Conservation (phyloP, 139 green algal species). For the Chlorella sp. region DNA sequence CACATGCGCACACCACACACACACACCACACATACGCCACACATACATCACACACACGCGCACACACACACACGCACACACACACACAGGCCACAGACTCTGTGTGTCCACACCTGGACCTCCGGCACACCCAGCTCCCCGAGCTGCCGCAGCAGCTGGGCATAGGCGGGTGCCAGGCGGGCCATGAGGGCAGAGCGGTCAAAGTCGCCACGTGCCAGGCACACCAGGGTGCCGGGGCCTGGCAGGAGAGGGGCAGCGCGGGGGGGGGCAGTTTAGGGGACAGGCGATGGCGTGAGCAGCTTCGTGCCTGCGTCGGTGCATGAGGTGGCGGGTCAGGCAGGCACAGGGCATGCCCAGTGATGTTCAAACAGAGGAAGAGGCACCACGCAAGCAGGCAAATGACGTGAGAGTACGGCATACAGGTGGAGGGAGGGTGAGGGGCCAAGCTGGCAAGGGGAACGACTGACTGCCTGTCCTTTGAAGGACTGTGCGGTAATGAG, state of each 20-base stretch:
- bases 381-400: background rate
- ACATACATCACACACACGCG: no score
- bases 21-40: no score
- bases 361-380: no score
- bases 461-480: no score
- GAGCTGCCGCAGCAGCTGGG: constrained; percentile 69
- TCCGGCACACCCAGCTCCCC: constrained; percentile 58
- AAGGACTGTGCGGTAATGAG: no score
- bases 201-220: constrained; percentile 61
- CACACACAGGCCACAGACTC: no score
- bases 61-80: no score
- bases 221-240: constrained; percentile 81
- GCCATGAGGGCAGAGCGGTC: constrained; percentile 40
- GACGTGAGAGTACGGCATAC: background rate
- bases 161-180: constrained; percentile 79
- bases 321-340: no score
- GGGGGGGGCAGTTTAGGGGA: background rate
- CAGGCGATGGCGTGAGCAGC: background rate
- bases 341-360: no score
- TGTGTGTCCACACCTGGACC: constrained; percentile 51
- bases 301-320: background rate
- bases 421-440: background rate
- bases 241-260: background rate
- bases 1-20: no score
- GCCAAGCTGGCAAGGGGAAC: no score